Evolutionary conservation across 495 filamentous ascomycete genomes (phyloP).

Genomic region (Daldinia loculata): DNA sequence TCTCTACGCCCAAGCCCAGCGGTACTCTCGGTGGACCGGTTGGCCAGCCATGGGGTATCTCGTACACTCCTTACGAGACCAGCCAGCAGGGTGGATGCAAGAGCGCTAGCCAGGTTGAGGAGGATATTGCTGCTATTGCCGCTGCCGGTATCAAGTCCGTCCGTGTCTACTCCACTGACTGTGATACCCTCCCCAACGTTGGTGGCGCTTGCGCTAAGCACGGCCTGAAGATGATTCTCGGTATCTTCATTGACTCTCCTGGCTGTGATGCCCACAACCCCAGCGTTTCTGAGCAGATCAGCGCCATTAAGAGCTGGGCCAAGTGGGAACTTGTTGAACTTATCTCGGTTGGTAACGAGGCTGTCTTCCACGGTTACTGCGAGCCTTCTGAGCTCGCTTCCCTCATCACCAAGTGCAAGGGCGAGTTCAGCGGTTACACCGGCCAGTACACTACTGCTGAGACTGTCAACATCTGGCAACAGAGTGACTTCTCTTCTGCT

Average conservation of each 20-base stretch:
- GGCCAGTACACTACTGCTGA: constrained; percentile 87
- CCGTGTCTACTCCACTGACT: constrained; percentile 94
- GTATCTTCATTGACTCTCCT: constrained; percentile 77
- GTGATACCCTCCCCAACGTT: constrained; percentile 77
- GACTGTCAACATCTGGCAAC: constrained; percentile 71
- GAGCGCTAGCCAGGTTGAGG: constrained; percentile 63
- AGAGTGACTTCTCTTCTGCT: constrained; percentile 61
- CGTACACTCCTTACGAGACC: constrained; percentile 84
- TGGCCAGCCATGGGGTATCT: constrained; percentile 81
- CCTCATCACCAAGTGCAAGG: constrained; percentile 69
- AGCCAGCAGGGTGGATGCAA: constrained; percentile 69
- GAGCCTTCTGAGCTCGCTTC: constrained; percentile 66
- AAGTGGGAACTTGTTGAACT: constrained; percentile 79
- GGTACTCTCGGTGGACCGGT: constrained; percentile 51
- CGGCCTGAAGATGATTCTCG: constrained; percentile 81
- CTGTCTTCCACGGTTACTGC: constrained; percentile 74
- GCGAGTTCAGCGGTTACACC: constrained; percentile 72
- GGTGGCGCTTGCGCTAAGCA: constrained; percentile 67
- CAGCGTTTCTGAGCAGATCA: constrained; percentile 70
- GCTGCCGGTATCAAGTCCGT: constrained; percentile 78
- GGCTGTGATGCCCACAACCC: constrained; percentile 63
- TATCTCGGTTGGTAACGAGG: constrained; percentile 90
- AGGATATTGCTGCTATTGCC: constrained; percentile 75
- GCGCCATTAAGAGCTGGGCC: constrained; percentile 74
- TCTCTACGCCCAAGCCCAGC: constrained; percentile 39